Conservation (phyloP, 176 grass and related monocot species). For the Raddia distichophylla region DNA sequence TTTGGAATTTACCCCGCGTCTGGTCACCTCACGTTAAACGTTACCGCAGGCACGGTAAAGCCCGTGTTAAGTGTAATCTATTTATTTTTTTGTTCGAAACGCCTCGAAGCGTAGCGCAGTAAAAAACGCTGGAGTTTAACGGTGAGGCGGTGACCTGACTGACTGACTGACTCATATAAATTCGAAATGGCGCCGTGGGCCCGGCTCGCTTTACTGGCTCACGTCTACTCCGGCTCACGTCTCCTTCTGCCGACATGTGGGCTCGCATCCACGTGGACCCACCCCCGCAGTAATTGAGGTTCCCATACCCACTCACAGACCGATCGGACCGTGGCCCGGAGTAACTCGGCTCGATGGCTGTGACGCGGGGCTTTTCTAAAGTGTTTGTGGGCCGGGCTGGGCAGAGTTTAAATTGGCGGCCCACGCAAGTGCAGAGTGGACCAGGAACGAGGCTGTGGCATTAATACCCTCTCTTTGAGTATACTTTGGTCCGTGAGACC, state of each 20-base stretch:
- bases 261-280: accelerated
- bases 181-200: conserved; percentile 32
- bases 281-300: too few relatives aligned
- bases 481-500: too few relatives aligned
- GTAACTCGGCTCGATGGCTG: not conserved
- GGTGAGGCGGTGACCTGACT: conserved; percentile 7
- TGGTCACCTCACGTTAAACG: not conserved
- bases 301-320: not conserved
- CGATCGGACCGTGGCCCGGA: not conserved
- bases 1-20: not conserved
- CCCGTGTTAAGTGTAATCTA: not conserved
- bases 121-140: not conserved
- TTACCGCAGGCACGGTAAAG: not conserved
- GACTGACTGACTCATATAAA: not conserved
- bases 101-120: not conserved
- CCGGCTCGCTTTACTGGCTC: conserved; percentile 23
- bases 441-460: not conserved
- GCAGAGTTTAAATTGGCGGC: not conserved
- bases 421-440: not conserved
- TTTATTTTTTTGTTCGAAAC: not conserved
- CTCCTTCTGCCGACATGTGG: not conserved
- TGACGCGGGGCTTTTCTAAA: conserved; percentile 22
- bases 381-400: conserved; percentile 2
- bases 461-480: not conserved
- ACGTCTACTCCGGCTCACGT: not conserved